Evolutionary conservation across 148 eudicot genomes (phyloP).

Genomic region (Rhododendron ovatum): DNA sequence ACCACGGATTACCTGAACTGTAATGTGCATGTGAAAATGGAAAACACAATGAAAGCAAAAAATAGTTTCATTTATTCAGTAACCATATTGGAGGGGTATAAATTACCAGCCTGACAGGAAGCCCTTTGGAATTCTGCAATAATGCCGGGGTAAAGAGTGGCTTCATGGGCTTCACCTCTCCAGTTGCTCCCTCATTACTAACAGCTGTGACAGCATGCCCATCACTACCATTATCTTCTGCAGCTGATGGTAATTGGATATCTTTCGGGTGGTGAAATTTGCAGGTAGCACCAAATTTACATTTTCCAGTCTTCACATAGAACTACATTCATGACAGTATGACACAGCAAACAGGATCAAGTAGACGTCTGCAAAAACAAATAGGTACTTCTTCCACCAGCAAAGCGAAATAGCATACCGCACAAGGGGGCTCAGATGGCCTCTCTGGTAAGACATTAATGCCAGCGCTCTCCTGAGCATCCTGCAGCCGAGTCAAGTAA

Average conservation of each 20-base stretch:
- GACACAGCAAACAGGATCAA: slow-evolving; percentile 14
- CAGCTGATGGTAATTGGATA: slow-evolving; percentile 45
- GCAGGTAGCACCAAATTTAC: slow-evolving; percentile 85
- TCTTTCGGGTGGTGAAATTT: slow-evolving; percentile 93
- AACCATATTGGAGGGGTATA: not conserved
- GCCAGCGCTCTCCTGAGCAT: slow-evolving; percentile 31
- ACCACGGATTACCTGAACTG: not conserved
- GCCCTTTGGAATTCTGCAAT: slow-evolving; percentile 78
- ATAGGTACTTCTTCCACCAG: not conserved
- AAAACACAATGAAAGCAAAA: not conserved
- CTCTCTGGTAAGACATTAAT: slow-evolving; percentile 69
- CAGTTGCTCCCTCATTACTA: slow-evolving; percentile 20
- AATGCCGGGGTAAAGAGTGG: slow-evolving; percentile 37
- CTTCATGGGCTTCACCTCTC: slow-evolving; percentile 36
- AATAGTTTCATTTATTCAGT: not conserved
- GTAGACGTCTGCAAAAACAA: not conserved
- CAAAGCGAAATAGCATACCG: slow-evolving; percentile 42
- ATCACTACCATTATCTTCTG: slow-evolving; percentile 31
- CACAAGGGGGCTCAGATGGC: slow-evolving; percentile 88
- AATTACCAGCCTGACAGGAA: slow-evolving; percentile 77
- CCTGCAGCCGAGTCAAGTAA: slow-evolving; percentile 37
- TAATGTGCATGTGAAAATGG: not conserved
- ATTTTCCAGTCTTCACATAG: slow-evolving; percentile 43
- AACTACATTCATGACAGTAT: slow-evolving; percentile 15
- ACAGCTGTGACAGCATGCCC: slow-evolving; percentile 26